These are phyloP conservation scores for maize (Zea mays) DNA, from an alignment of 176 grass and related monocot genomes.

Conservation along the genomic window DNA sequence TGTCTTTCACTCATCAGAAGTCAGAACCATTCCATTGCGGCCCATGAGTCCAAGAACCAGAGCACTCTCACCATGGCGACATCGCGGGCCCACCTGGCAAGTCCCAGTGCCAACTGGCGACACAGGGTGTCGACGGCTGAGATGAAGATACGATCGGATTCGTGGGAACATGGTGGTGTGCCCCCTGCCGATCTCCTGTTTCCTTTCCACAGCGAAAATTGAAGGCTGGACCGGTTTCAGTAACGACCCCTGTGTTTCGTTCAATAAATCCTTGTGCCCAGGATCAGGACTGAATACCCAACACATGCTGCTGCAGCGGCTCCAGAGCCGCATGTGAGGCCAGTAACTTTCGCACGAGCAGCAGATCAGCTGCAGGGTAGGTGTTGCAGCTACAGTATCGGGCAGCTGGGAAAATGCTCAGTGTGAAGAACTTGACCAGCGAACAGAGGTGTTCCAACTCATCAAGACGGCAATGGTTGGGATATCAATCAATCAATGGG, in stretches of 20 bases:
- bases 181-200: slow-evolving; percentile 21
- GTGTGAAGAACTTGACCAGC: neutral
- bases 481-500: slow-evolving; percentile 87
- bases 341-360: slow-evolving; percentile 15
- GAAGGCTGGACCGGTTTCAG: slow-evolving; percentile 31
- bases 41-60: slow-evolving; percentile 13
- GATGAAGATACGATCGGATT: neutral
- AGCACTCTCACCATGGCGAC: slow-evolving; percentile 1
- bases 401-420: slow-evolving; percentile 22
- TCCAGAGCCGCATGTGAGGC: slow-evolving; percentile 38
- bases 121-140: neutral
- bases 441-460: slow-evolving; percentile 5
- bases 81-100: neutral
- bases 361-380: slow-evolving; percentile 27
- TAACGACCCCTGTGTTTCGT: slow-evolving; percentile 14
- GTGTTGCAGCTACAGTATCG: slow-evolving; percentile 9
- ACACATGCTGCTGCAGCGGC: slow-evolving; percentile 10
- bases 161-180: slow-evolving; percentile 34
- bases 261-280: slow-evolving; percentile 38
- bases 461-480: slow-evolving; percentile 23
- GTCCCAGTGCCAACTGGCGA: neutral
- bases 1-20: neutral
- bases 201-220: slow-evolving; percentile 36
- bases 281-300: neutral
- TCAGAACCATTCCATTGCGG: slow-evolving; percentile 19